Evolutionary conservation across 495 filamentous ascomycete genomes (phyloP), one percentile per base, ranked within the genome.

Genomic region (Penicillium pulvis): DNA sequence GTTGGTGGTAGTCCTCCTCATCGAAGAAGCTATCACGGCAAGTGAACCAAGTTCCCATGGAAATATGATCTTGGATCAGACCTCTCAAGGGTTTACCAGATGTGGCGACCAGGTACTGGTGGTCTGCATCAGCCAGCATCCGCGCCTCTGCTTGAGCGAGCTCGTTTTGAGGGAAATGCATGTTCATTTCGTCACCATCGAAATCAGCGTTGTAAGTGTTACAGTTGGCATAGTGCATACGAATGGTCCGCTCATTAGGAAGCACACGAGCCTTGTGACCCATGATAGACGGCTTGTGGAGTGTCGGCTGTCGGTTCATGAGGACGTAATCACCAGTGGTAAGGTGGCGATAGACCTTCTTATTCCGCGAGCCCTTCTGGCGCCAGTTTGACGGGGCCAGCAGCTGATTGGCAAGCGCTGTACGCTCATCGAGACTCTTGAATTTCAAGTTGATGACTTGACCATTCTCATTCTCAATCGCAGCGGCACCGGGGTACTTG

Each of bases 191-290:
- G 65, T 99, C 95, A 71, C 95, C 95, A 71, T 99, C 95, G 73
- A 98, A 99, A 83, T 99, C 95, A n/a, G 95, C 95, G 64, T 99
- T 99, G 81, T 99, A 98, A 11, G 95, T 96, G 70, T 97, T 98
- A 74, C 94, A 97, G 71, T 99, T 99, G 56, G 95, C 93, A 75
- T 99, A 99, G 78, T 98, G 95, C 93, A 99, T 97, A 56, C 95
- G 92, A 68, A 99, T 92, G 0, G 93, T 97, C 73, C 93, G 93
- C 70, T 99, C 95, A 10, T 91, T 92, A 0, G 91, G 90, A 14
- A 99, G 79, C 2, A 99, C 92, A 58, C 91, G 85, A 49, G 92
- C 93, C 57, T 93, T 87, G 78, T 99, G 95, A 48, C 89, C 92
- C 95, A 99, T 99, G 69, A 99, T 97, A 20, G 94, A 98, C n/a